Evolutionary conservation across 257 asterid genomes (phyloP).

Genomic region (Leptodermis oblonga): DNA sequence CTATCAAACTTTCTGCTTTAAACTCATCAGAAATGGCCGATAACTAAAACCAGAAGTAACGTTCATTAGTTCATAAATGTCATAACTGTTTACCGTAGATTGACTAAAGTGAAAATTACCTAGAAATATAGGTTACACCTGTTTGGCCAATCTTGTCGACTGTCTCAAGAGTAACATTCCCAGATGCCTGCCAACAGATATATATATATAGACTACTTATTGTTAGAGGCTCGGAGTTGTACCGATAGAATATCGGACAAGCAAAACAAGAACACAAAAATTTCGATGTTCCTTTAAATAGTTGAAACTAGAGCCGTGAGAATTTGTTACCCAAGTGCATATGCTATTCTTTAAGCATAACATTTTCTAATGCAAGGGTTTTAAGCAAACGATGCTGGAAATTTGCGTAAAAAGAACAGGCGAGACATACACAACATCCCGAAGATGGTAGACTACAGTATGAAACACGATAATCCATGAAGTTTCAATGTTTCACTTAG

Average conservation of each 20-base stretch:
- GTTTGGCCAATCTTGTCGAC: slow-evolving; percentile 86
- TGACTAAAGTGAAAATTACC: slow-evolving; percentile 52
- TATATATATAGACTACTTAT: background rate
- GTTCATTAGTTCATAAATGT: background rate
- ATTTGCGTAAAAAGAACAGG: background rate
- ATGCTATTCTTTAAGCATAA: background rate
- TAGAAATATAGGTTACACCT: slow-evolving; percentile 89
- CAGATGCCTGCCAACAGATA: slow-evolving; percentile 68
- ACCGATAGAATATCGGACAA: background rate
- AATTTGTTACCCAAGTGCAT: background rate
- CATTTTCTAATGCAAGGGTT: background rate
- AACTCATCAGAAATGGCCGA: background rate
- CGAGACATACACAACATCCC: background rate
- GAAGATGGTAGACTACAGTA: background rate
- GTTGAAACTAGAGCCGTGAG: background rate
- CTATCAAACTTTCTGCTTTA: background rate
- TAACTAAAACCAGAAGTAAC: background rate
- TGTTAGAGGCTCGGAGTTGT: background rate
- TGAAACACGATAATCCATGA: background rate
- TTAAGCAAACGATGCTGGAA: background rate
- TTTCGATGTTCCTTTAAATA: background rate
- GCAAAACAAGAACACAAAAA: background rate
- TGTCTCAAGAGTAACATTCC: slow-evolving; percentile 91
- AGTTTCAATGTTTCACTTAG: background rate
- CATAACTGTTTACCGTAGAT: background rate